Base-by-base conservation (phyloP, 306 rosid species). In the Quercus robur region DNA sequence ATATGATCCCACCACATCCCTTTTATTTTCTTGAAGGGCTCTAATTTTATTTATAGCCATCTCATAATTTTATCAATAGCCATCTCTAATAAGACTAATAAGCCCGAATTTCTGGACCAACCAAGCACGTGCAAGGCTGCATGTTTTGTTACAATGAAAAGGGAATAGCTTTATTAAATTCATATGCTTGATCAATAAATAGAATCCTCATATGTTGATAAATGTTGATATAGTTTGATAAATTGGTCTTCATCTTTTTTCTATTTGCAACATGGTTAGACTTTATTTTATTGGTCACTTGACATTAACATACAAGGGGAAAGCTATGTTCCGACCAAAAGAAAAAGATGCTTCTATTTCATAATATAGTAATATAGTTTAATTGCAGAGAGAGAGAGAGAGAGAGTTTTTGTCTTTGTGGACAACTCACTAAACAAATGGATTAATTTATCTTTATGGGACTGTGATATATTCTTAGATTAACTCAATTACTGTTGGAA, bases 401-500 rank as follows among this genome's bases (percentile, higher is more conserved):
- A 59, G 17, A 26, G 1, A 12, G 25, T 62, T 15, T 59, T 30
- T 63, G 41, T 28, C 70, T 1, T 26, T 26, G 70, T 26, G 41
- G 70, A 28, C 70, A 54, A 67, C 67, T 26, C 52, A 44, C 54
- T 58, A 28, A 18, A 20, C 67, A 64, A 33, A 49, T 76, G 35
- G 81, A 71, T 79, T 84, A 44, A 35, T 80, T 76, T 31, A 71
- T 71, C 21, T 71, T 20, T 41, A 66, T n/a, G 51, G 14, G 72
- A 57, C 67, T 46, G 70, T 30, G 72, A 68, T 14, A 52, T 72
- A 23, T 57, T 49, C 56, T 49, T 10, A 18, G 77, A 44, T 52
- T 67, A 64, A 71, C 67, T 21, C 75, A 75, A 78, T 86, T 80
- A 44, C 77, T 31, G 30, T 52, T 71, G 31, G 51, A 86, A 82